Base-by-base conservation (phyloP, 805 yeast species). In the Lipomyces chichibuensis region DNA sequence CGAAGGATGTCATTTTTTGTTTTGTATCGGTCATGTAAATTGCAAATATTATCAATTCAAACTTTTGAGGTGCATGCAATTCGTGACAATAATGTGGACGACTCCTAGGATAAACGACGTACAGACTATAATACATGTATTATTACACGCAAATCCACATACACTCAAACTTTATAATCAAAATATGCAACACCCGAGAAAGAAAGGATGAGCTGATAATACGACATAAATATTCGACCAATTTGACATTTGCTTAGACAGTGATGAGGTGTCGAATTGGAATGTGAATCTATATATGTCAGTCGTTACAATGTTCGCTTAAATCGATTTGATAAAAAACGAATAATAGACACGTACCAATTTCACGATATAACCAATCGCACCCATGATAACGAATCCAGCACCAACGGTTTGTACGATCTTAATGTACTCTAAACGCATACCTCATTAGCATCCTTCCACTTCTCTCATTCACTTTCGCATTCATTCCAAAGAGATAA, bases 371-470 rank as follows among this genome's bases (percentile, higher is more conserved):
- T 92, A 94, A 66, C 99, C 99, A 76, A 95, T 96, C 75, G 91
- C 89, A 77, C 99, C 99, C 93, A 94, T 95, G 87, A 94, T 94
- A 74, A 94, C 83, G 81, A 94, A 94, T 73, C 99, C 99, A 71
- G 93, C 84, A 75, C 98, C 98, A 62, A 94, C 98, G 62, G 98
- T 98, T 81, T 95, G 90, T 71, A 95, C 85, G 77, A 94, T 90
- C 80, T 89, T 89, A 67, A 88, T 75, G 84, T 91, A 94, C 81
- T 94, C 99, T 85, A 68, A 13, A 46, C 7, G 14, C 6, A 2
- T 2, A 32, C 23, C 20, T 14, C 55, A 29, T 64, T 55, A 64
- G 56, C 53, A 11, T 7, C 43, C 8, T 4, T 52, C 49, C 23
- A n/a, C 49, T 43, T 8, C 23, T n/a, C 49, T 43, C 49, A n/a